Evolutionary conservation across 768 basidiomycete genomes (phyloP).

Genomic region (Lepiota venenata): DNA sequence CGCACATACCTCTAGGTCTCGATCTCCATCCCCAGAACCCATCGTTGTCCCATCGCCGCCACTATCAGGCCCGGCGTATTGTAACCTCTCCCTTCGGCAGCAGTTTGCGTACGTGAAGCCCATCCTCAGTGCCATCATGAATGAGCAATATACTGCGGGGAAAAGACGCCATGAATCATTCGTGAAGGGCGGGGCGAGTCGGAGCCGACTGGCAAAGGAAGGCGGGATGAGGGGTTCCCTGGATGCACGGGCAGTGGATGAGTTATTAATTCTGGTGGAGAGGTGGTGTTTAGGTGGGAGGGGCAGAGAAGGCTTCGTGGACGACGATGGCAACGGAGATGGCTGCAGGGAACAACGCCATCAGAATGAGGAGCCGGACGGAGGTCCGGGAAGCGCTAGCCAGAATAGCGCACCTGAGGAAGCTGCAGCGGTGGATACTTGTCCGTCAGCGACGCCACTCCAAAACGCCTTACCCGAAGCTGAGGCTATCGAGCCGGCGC

Average conservation of each 20-base stretch:
- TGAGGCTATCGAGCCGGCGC: no score
- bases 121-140: conserved; percentile 56
- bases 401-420: no score
- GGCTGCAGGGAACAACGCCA: no score
- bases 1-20: conserved; percentile 37
- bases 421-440: no score
- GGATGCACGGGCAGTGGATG: conserved; percentile 34
- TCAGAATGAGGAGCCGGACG: no score
- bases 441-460: no score
- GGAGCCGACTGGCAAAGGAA: conserved; percentile 34
- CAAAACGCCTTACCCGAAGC: no score
- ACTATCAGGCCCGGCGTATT: conserved; percentile 13
- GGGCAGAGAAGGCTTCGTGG: conserved; percentile 3
- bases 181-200: conserved; percentile 52
- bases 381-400: no score
- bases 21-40: conserved; percentile 42
- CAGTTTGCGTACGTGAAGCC: conserved; percentile 69
- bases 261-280: conserved; percentile 30
- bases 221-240: conserved; percentile 38
- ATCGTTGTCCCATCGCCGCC: conserved; percentile 37
- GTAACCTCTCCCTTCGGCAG: conserved; percentile 39
- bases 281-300: conserved; percentile 40
- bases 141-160: conserved; percentile 53
- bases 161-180: conserved; percentile 45
- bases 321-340: neutral